Base-by-base conservation (phyloP, 257 asterid genomes). In the Solanum pimpinellifolium region DNA sequence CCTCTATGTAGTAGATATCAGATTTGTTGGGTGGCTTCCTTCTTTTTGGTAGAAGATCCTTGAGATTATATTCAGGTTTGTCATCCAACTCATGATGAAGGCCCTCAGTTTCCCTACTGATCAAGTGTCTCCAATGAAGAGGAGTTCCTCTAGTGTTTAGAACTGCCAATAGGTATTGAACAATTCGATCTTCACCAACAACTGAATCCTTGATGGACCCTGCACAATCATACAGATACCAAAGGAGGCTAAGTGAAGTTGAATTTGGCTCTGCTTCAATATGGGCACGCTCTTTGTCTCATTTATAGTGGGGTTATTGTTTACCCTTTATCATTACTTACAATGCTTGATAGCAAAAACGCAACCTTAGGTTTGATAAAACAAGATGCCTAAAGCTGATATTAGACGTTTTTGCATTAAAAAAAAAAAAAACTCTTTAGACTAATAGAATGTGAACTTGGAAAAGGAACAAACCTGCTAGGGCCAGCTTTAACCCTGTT, bases 141-240 rank as follows among this genome's bases (percentile, higher is more conserved):
- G 99, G 98, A 91, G 98, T 95, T 91, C 98, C 92, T 75, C 98
- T 92, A 84, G 93, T 91, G 94, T 92, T 93, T 85, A 96, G 65
- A 89, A 96, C 97, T 52, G 99, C 99, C 69, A 96, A 91, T 75
- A 95, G 87, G 87, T 96, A 96, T 87, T 95, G 98, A 88, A 93
- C 94, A 37, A 95, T 94, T 42, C 98, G 96, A 86, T 96, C 98
- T 90, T 95, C 99, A 52, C 99, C 99, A 89, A 96, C 98, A 29
- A 94, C 96, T 14, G 98, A 95, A 87, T 96, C 99, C 93, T 96
- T 96, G 59, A 96, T 96, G 15, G 98, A 96, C 89, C 99, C 99
- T 96, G 91, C 91, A 91, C 56, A 72, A 83, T n/a, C 81, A 84
- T 72, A 70, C 86, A 87, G 65, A 52, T 46, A 46, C 21, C 0